Conservation (phyloP, 768 basidiomycete genomes). For the Boletus patriciae region DNA sequence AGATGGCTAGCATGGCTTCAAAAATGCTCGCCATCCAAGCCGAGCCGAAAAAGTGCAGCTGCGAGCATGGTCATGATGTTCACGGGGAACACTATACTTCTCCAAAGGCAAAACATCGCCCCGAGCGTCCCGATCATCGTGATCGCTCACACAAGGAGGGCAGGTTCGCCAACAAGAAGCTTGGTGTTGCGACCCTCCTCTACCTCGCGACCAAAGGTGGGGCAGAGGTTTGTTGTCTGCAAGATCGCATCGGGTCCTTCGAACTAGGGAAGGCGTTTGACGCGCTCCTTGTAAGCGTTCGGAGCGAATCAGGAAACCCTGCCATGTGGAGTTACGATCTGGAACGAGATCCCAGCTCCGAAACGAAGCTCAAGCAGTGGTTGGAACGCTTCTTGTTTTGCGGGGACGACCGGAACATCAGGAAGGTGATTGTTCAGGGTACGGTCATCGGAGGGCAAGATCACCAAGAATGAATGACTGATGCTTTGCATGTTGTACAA, state of each 20-base stretch:
- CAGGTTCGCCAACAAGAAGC: conserved; percentile 55
- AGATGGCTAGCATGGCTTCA: conserved; percentile 75
- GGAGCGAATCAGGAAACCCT: conserved; percentile 52
- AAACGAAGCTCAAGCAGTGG: conserved; percentile 47
- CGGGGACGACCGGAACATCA: conserved; percentile 84
- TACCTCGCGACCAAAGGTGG: conserved; percentile 93
- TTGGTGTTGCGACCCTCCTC: conserved; percentile 73
- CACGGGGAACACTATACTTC: neutral
- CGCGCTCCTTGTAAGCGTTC: conserved; percentile 71
- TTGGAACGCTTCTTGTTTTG: conserved; percentile 86
- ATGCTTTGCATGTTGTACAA: conserved; percentile 6
- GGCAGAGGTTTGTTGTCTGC: conserved; percentile 75
- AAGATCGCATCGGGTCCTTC: conserved; percentile 73
- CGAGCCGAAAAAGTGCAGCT: conserved; percentile 12
- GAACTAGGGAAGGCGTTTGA: conserved; percentile 85
- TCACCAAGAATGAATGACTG: conserved; percentile 18
- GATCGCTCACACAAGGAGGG: conserved; percentile 1
- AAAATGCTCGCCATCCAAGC: conserved; percentile 66
- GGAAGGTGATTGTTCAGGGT: conserved; percentile 82
- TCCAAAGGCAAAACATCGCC: neutral
- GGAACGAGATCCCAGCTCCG: conserved; percentile 34
- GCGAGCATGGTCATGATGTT: neutral
- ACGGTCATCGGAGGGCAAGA: conserved; percentile 68
- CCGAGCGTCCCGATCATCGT: neutral
- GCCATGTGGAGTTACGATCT: conserved; percentile 50